Base-by-base conservation (phyloP, 1,139 yeast genomes). In the Taphrina betulina region DNA sequence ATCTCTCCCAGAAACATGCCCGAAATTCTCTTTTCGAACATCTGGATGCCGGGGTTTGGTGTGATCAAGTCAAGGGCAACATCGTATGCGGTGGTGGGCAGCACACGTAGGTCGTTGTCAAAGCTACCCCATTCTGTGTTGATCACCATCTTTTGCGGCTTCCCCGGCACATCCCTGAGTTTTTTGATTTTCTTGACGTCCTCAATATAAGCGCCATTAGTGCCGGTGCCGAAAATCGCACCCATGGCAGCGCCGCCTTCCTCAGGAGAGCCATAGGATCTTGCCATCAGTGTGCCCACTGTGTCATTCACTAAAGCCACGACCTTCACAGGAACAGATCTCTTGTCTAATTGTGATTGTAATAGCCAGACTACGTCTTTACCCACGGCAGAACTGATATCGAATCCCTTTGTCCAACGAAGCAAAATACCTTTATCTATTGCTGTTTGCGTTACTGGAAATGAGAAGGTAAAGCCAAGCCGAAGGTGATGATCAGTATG, bases 61-160 rank as follows among this genome's bases (percentile, higher is more conserved):
- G 96, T 85, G 44, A 69, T 68, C 63, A 76, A 75, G 69, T 90
- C 95, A 60, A 90, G 79, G 31, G 72, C 75, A 45, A 71, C 69
- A 71, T 90, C 97, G 68, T 81, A 89, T 61, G 79, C 78, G 3
- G 95, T 86, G 52, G 73, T 76, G 58, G 96, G 96, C 63, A 89
- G 75, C 43, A 81, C 74, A 63, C 79, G 73, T 57, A 88, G 75
- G 24, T 79, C 81, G 66, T 89, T 89, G 70, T 90, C 97, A 67
- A 89, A 90, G 41, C 95, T 86, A 60, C 97, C 97, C 96, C 97
- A 90, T 72, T 90, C 97, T 40, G 96, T 89, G 73, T 90, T 90
- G 66, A 90, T 78, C 58, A 88, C 85, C 96, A 90, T 90, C 19
- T 45, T 43, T 3, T 44, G 29, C 5, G 50, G 35, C 8, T 52